Conservation (phyloP, 306 rosid genomes). For the Pyrus communis region DNA sequence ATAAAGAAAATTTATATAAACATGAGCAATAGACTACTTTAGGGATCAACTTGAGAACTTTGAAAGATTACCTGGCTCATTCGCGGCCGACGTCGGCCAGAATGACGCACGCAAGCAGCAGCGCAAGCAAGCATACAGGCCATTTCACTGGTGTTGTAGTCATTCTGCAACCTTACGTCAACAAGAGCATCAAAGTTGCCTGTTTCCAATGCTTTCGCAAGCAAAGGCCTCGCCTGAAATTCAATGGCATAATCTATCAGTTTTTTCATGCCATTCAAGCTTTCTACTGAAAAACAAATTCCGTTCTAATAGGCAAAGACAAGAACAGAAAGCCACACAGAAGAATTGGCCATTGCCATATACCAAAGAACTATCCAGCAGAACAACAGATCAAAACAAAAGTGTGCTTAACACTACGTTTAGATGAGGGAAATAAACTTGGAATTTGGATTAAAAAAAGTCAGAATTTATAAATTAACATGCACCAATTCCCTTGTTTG, state of each 20-base stretch:
- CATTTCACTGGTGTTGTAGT: slow-evolving; percentile 42
- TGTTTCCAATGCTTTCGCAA: slow-evolving; percentile 37
- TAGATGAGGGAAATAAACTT: no score
- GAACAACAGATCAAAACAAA: neutral
- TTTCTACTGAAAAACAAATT: neutral
- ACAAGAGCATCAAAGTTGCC: slow-evolving; percentile 37
- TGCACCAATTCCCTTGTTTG: no score
- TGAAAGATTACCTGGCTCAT: slow-evolving; percentile 51
- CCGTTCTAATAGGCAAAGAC: neutral
- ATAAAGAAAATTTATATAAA: neutral
- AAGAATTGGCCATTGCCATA: neutral
- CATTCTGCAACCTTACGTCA: slow-evolving; percentile 40
- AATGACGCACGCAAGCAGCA: slow-evolving; percentile 47
- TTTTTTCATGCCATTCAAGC: neutral
- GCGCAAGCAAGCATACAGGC: slow-evolving; percentile 47
- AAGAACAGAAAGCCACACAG: neutral
- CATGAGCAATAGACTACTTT: neutral
- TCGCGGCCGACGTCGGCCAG: slow-evolving; percentile 47
- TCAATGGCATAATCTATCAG: neutral
- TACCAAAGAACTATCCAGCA: neutral
- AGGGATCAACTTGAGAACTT: neutral
- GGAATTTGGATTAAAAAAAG: no score
- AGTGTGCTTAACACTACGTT: neutral
- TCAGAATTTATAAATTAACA: no score
- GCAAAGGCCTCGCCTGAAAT: slow-evolving; percentile 70